Evolutionary conservation across 208 protist genomes (phyloP).

Genomic region (Endotrypanum monterogeii): DNA sequence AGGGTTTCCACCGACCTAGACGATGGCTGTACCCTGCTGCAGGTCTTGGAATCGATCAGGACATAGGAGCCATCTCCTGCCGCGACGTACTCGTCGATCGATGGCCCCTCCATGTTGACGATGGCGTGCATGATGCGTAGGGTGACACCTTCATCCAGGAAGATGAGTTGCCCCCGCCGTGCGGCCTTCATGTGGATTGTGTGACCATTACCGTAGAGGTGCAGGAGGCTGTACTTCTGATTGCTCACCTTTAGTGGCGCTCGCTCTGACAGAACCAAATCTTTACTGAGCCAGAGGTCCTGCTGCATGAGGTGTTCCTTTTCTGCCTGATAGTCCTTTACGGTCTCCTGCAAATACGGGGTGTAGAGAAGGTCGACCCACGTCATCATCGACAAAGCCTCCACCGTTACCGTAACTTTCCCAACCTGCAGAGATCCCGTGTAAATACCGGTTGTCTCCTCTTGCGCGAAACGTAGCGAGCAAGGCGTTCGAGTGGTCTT

Average conservation of each 20-base stretch:
- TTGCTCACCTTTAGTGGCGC: constrained; percentile 45
- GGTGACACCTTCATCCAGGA: constrained; percentile 71
- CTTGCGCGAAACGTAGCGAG: constrained; percentile 11
- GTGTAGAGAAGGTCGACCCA: constrained; percentile 60
- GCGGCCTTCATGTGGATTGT: constrained; percentile 57
- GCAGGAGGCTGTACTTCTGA: constrained; percentile 52
- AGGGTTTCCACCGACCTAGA: not conserved
- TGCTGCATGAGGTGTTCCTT: constrained; percentile 49
- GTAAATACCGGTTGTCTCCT: constrained; percentile 7
- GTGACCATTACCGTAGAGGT: constrained; percentile 58
- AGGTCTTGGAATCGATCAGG: constrained; percentile 41
- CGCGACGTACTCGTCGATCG: constrained; percentile 54
- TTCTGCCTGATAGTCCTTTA: constrained; percentile 45
- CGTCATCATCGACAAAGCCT: constrained; percentile 41
- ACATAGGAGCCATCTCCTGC: constrained; percentile 77
- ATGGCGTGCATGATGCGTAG: constrained; percentile 64
- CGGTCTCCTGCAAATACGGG: constrained; percentile 60
- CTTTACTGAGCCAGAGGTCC: constrained; percentile 46
- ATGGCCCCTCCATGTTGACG: constrained; percentile 51
- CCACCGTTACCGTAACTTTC: constrained; percentile 38
- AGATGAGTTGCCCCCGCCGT: constrained; percentile 35
- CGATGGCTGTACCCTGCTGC: constrained; percentile 23
- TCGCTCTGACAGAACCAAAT: constrained; percentile 51
- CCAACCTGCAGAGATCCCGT: constrained; percentile 41
- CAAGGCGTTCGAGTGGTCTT: not conserved